Evolutionary conservation across 768 basidiomycete species (phyloP), one percentile per base, ranked within the genome.

Genomic region (Phaeotremella fagi): DNA sequence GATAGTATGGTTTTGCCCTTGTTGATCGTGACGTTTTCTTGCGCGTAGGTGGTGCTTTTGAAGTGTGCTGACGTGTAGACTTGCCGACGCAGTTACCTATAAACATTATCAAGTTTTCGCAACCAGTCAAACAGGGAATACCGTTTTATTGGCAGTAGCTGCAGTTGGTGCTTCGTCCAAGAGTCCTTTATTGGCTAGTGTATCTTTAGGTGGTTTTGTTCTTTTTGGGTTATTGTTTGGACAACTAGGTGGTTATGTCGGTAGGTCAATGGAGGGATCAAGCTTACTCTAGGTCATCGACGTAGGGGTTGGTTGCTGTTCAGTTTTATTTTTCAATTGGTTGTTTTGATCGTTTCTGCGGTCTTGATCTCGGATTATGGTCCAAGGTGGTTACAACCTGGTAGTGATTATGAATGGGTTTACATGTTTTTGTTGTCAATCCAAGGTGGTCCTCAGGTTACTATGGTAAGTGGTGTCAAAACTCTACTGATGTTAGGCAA

Each of bases 41-140:
- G 54, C 54, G 61, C 61, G 61, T 63, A 41, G 52, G 60, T 54
- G 9, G 18, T 22, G 20, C 26, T 27, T 16, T 16, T 45, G 20
- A 9, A 45, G 4, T 23, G 45, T 23, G 29, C 46, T 48, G 15
- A 48, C 23, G 24, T 11, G 15, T 35, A 60, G 62, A 15, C 45
- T 60, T 26, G 59, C 59, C 4, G 62, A 64, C 50, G 35, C 59
- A 6, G 45, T 57, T 15, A 60, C 62, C 0, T 25, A 57, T 24
- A 45, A 41, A 9, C 36, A 24, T n/a, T 64, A 54, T 35, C 33
- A 54, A 20, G 57, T 56, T 3, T 64, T 64, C 33, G 62, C 59
- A 18, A 64, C 62, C 7, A 64, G 59, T 35, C 55, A 56, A 54
- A 64, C 62, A 4, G 62, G 62, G 4, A 63, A 63, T 36, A 63